Conservation (phyloP, 2,329 filamentous ascomycete species). For the Aspergillus niger region DNA sequence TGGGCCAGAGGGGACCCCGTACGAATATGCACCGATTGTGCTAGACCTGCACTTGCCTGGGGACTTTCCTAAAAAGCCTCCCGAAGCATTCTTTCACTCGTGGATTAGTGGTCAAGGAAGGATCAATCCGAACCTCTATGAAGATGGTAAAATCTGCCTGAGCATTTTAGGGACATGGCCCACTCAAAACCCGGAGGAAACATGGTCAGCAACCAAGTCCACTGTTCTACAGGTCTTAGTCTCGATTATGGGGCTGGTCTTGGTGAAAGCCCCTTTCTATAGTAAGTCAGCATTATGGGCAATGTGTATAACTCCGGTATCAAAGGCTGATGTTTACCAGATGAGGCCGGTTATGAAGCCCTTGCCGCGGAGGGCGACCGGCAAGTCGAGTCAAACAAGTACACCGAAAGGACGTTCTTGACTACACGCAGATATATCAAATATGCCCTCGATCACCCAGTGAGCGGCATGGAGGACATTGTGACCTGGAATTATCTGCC, state of each 20-base stretch:
- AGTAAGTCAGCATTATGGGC: conserved; percentile 41
- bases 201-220: conserved; percentile 55
- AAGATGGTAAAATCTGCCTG: conserved; percentile 64
- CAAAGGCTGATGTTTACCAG: conserved; percentile 27
- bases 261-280: conserved; percentile 63
- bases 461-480: conserved; percentile 54
- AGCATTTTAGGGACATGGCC: conserved; percentile 63
- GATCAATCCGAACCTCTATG: conserved; percentile 66
- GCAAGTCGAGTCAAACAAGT: conserved; percentile 50
- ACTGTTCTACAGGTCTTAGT: conserved; percentile 61
- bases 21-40: conserved; percentile 63
- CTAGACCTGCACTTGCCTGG: conserved; percentile 58
- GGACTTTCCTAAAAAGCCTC: conserved; percentile 55
- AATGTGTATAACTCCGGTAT: background rate
- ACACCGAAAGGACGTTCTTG: conserved; percentile 58
- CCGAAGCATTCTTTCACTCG: conserved; percentile 60
- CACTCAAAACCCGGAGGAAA: conserved; percentile 53
- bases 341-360: conserved; percentile 63
- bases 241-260: conserved; percentile 58
- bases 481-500: conserved; percentile 55
- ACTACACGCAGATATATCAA: conserved; percentile 55
- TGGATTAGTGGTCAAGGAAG: conserved; percentile 56
- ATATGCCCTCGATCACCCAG: conserved; percentile 45
- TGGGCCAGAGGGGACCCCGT: conserved; percentile 61
- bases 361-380: conserved; percentile 51